Evolutionary conservation across 805 yeast species (phyloP), one percentile per base, ranked within the genome.

Genomic region (Hanseniaspora clermontiae): DNA sequence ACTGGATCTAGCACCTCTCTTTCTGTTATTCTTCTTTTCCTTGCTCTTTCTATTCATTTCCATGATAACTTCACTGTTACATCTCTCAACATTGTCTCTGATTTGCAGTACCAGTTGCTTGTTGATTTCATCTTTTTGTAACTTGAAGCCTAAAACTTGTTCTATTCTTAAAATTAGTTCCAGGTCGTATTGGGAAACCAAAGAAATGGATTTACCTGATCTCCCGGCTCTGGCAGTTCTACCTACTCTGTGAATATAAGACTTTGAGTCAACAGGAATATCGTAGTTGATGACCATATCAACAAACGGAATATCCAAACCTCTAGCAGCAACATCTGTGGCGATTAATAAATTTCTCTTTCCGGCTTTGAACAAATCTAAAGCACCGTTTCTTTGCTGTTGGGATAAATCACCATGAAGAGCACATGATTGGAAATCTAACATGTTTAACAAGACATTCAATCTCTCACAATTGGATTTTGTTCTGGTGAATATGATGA

Each of bases 141-240:
- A 73, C 66, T 85, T 88, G 75, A 83, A 85, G n/a, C 74, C 78
- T 54, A 93, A 77, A 10, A 85, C 97, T 55, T 82, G 83, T 69
- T 93, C 98, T 53, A 93, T 90, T 65, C 96, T 77, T 61, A 89
- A 72, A 65, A 87, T 86, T 63, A 89, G 72, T 68, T 90, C 97
- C 59, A 93, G 74, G 68, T 93, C 98, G 67, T 93, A 93, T 69
- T 93, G 98, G 0, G 97, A 90, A 36, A 89, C 95, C 58, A 90
- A 72, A 2, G 95, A 84, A 17, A 90, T 76, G 2, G 96, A 86
- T 66, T 83, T 85, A 50, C 96, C 96, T 0, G 91, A 80, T 62
- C 89, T 78, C 19, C 96, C 95, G 0, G 95, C 95, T 69, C 96
- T 83, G 1, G 97, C 96, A 37, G 96, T 89, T 74, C 97, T 83